phyloP scores from a whole-genome alignment of 1,139 yeast genomes.

The Geotrichum klebahnii region DNA sequence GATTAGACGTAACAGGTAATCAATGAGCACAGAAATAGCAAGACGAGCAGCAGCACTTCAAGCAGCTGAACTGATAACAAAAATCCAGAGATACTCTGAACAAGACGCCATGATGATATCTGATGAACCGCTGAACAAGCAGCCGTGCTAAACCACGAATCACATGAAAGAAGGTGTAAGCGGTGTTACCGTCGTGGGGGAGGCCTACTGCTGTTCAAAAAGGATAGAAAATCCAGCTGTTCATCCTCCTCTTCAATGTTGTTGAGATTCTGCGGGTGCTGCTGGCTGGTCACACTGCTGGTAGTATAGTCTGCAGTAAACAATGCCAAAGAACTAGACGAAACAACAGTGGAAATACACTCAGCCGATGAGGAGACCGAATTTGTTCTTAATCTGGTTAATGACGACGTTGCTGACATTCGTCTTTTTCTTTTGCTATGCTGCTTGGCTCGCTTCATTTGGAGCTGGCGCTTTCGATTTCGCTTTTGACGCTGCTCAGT shows the following conservation, averaged over 20 bases:
- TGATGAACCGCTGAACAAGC: too few relatives aligned
- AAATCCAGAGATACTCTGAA: too few relatives aligned
- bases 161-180: too few relatives aligned
- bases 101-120: too few relatives aligned
- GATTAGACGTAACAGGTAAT: too few relatives aligned
- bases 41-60: too few relatives aligned
- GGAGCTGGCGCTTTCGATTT: constrained; percentile 1
- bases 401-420: background rate
- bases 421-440: background rate
- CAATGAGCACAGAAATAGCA: too few relatives aligned
- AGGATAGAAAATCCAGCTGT: constrained; percentile 15
- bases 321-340: background rate
- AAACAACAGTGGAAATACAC: background rate
- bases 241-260: constrained; percentile 7
- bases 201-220: constrained; percentile 8
- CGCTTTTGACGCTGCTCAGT: constrained; percentile 14
- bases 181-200: constrained; percentile 14
- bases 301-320: too few relatives aligned
- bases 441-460: constrained; percentile 1
- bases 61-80: too few relatives aligned
- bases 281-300: background rate
- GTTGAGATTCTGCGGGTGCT: background rate
- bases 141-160: too few relatives aligned
- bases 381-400: too few relatives aligned
- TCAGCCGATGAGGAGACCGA: background rate